Evolutionary conservation across 805 yeast genomes (phyloP).

Genomic region (Sugiyamaella qingdaonensis): DNA sequence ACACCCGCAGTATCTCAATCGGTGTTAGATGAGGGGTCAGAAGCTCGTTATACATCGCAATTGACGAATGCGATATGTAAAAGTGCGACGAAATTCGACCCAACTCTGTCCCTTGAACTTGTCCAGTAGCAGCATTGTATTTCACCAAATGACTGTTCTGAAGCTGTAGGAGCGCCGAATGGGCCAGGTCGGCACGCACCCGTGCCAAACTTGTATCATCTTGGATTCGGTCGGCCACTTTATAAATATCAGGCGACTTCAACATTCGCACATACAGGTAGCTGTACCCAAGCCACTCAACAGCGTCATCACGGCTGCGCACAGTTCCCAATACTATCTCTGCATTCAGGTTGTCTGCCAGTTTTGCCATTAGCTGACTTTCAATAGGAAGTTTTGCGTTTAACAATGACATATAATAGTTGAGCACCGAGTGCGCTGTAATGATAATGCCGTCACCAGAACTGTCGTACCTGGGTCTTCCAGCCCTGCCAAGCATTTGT

Average conservation of each 20-base stretch:
- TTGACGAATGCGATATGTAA: slow-evolving; percentile 73
- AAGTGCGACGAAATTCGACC: slow-evolving; percentile 85
- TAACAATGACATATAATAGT: slow-evolving; percentile 82
- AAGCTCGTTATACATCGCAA: slow-evolving; percentile 58
- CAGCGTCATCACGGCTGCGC: slow-evolving; percentile 56
- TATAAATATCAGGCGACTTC: slow-evolving; percentile 66
- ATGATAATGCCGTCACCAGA: slow-evolving; percentile 93
- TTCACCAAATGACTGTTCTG: slow-evolving; percentile 52
- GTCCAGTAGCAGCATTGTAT: slow-evolving; percentile 51
- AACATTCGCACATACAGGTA: slow-evolving; percentile 78
- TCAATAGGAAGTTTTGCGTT: slow-evolving; percentile 92
- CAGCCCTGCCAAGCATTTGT: slow-evolving; percentile 98
- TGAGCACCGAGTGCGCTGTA: slow-evolving; percentile 79
- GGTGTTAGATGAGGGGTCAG: slow-evolving; percentile 62
- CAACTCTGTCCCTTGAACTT: slow-evolving; percentile 56
- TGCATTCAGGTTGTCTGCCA: slow-evolving; percentile 79
- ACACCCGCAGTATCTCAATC: slow-evolving; percentile 71
- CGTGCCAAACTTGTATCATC: slow-evolving; percentile 43
- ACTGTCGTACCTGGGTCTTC: slow-evolving; percentile 90
- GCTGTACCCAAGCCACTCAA: slow-evolving; percentile 74
- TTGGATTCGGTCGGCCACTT: slow-evolving; percentile 56
- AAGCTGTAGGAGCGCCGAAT: slow-evolving; percentile 67
- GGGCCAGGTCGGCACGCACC: slow-evolving; percentile 63
- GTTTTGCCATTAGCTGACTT: slow-evolving; percentile 67
- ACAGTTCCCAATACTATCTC: slow-evolving; percentile 77